Evolutionary conservation across 371 early-diverging fungal genomes (phyloP).

Genomic region (Basidiobolus meristosporus): DNA sequence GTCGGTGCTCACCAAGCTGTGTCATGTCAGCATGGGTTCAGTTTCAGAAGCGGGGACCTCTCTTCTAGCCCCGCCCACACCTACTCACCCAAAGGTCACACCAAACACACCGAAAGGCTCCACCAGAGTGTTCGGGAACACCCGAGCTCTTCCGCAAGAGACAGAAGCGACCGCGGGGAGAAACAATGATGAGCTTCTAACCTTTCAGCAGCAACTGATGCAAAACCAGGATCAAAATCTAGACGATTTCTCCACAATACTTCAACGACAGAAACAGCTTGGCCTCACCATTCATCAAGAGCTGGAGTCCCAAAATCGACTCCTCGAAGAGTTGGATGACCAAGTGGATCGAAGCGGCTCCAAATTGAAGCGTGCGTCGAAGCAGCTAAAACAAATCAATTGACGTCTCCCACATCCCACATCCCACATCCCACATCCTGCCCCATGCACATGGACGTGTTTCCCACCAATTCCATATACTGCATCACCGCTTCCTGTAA

Average conservation of each 20-base stretch:
- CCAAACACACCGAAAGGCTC: no score
- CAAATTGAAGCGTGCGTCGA: background rate
- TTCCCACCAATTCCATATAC: no score
- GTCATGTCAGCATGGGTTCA: no score
- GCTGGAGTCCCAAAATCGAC: constrained; percentile 64
- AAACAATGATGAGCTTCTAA: constrained; percentile 47
- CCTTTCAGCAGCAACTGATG: constrained; percentile 58
- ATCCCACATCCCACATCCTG: no score
- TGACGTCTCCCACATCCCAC: no score
- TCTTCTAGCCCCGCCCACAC: no score
- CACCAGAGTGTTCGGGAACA: constrained; percentile 53
- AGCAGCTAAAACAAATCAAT: background rate
- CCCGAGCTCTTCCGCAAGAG: constrained; percentile 26
- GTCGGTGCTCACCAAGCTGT: no score
- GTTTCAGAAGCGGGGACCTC: no score
- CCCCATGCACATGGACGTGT: no score
- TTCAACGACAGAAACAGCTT: constrained; percentile 63
- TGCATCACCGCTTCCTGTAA: no score
- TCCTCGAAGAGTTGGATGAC: constrained; percentile 60
- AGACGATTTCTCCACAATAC: constrained; percentile 42
- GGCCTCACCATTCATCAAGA: constrained; percentile 70
- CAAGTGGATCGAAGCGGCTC: background rate
- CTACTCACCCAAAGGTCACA: no score
- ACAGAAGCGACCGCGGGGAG: constrained; percentile 51
- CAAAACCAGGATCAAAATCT: constrained; percentile 57